Evolutionary conservation across 495 filamentous ascomycete genomes (phyloP), one percentile per base, ranked within the genome.

Genomic region (Jackrogersella minutella): DNA sequence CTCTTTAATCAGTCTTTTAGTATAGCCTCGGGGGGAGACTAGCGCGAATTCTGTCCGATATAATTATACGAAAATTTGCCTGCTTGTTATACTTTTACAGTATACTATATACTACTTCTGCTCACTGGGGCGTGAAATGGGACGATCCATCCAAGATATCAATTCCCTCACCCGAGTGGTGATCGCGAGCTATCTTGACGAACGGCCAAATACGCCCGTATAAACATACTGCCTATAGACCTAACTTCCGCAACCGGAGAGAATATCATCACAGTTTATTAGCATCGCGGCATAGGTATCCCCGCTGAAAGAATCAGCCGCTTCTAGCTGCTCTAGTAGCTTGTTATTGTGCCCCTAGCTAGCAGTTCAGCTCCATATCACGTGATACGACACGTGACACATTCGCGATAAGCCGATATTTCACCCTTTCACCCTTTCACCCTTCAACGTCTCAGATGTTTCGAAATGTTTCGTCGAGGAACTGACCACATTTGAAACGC

Each of bases 401-500:
- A 22, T 3, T 19, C 21, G 17, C 26, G 37, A 59, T 56, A 44
- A 68, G 59, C 56, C 58, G 43, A 62, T 60, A n/a, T 65, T 36
- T 36, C 33, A 13, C 9, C 36, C 36, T 2, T 46, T 55, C 21
- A 30, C 34, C 54, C 54, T 37, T 65, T 7, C 44, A 56, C 52
- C 58, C 65, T 63, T 43, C 53, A 53, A 50, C 52, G 49, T 52
- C 28, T 52, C 49, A 5, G 21, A n/a, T 49, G 46, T 50, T 50
- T 50, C 28, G 21, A 46, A 46, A 26, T 31, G 59, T 68, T 68
- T 67, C 64, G 53, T 58, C 54, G 17, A 68, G 19, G 58, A 41
- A 64, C 58, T 51, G 16, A 58, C 46, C 46, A 53, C 16, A 22
- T 47, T 52, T 43, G 44, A 46, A 30, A 57, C 58, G 36, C 39